These are phyloP conservation scores for Suillus clintonianus DNA, from an alignment of 768 basidiomycete genomes.

Conservation along the genomic window DNA sequence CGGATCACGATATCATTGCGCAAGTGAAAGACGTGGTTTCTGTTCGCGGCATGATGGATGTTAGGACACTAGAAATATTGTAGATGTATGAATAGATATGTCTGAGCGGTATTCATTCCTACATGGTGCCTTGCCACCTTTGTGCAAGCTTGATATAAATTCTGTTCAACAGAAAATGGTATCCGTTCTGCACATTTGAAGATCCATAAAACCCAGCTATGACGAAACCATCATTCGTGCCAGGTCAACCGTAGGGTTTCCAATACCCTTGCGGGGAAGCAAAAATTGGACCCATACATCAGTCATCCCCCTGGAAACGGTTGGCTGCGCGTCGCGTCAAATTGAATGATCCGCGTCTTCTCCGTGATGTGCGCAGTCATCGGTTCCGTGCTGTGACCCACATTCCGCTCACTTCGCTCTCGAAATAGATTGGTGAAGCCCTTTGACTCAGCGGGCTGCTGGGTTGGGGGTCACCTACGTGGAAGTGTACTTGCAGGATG, in stretches of 20 bases:
- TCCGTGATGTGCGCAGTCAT: background rate
- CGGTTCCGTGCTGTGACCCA: background rate
- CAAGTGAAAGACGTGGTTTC: background rate
- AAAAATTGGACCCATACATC: background rate
- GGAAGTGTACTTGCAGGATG: background rate
- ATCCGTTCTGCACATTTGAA: background rate
- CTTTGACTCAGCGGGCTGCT: background rate
- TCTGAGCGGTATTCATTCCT: background rate
- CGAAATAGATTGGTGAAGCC: background rate
- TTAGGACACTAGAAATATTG: background rate
- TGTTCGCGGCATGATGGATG: background rate
- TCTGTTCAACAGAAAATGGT: background rate
- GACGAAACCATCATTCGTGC: background rate
- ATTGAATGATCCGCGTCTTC: background rate
- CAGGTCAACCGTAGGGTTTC: background rate
- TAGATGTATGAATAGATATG: background rate
- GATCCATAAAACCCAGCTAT: background rate
- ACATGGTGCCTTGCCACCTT: background rate
- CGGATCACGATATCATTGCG: background rate
- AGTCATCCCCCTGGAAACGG: background rate
- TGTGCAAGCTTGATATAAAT: background rate
- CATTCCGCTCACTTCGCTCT: background rate
- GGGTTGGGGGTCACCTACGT: background rate
- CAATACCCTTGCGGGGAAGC: background rate
- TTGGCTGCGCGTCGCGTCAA: background rate